Base-by-base conservation (phyloP, 345 rosid species). In the Angophora floribunda region DNA sequence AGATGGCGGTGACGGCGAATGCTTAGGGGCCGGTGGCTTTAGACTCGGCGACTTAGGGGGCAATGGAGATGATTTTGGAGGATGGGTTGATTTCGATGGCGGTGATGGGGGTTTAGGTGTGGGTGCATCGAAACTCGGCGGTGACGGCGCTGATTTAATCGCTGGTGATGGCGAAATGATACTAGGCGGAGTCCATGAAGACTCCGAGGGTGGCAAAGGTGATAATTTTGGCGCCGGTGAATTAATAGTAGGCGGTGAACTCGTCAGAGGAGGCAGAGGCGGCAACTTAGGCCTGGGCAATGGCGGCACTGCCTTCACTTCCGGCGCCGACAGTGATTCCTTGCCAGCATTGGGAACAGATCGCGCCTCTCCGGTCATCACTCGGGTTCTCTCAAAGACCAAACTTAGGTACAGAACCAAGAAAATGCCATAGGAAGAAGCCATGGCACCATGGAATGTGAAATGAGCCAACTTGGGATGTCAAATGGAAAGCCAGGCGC, bases 231-330 rank as follows among this genome's bases (percentile, higher is more conserved):
- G 86, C 11, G 4, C 41, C 13, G 86, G 86, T 6, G 19, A 51
- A 6, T 32, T 52, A 32, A 4, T 11, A 55, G 12, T 15, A 8
- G 87, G 87, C 24, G 59, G 22, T 9, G 63, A 53, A 9, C 59
- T 28, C 22, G 63, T 51, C 47, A 52, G 0, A n/a, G 86, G 86
- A 41, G 86, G 89, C 67, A 87, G 44, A 50, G 8, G 86, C 1
- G 86, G 89, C 86, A 87, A 44, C 59, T 87, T 87, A 44, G 89
- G 89, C 28, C 89, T 47, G 6, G 89, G 89, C 51, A 87, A 50
- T 3, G 89, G 86, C 32, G 86, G 89, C 89, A 51, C 89, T 12
- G 14, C 47, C 36, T 36, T 57, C 51, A 51, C 26, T 28, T 79
- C 86, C 0, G 41, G n/a, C 16, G n/a, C 49, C 7, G 7, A 45